Conservation (phyloP, 257 asterid species). For the Primulina eburnea region DNA sequence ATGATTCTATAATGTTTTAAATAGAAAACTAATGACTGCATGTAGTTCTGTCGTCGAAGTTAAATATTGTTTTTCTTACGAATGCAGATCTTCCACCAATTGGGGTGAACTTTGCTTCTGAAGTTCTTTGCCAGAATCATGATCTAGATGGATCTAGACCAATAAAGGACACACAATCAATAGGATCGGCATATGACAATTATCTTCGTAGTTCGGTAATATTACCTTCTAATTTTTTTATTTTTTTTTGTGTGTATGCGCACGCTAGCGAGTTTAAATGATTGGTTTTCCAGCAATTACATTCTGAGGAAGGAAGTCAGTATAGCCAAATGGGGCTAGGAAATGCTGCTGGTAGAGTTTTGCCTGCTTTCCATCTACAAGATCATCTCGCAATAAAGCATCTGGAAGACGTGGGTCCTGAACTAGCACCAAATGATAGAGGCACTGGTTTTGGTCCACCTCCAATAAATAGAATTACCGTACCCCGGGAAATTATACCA, state of each 20-base stretch:
- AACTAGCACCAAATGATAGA: constrained; percentile 37
- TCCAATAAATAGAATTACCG: constrained; percentile 30
- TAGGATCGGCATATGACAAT: constrained; percentile 56
- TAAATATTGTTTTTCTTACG: constrained; percentile 14
- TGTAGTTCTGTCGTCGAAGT: neutral
- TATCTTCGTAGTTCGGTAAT: constrained; percentile 53
- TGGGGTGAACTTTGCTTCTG: constrained; percentile 31
- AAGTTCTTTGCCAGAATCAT: constrained; percentile 18
- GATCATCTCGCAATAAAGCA: constrained; percentile 32
- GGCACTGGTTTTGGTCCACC: constrained; percentile 33
- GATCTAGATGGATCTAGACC: constrained; percentile 23
- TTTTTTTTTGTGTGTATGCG: constrained; percentile 10
- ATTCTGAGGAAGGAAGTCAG: constrained; percentile 39
- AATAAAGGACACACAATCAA: constrained; percentile 38
- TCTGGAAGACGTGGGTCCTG: constrained; percentile 29
- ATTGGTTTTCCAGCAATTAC: constrained; percentile 35
- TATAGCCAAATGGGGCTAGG: constrained; percentile 33
- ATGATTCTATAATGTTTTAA: neutral
- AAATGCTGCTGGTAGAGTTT: constrained; percentile 31
- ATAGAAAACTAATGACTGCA: neutral
- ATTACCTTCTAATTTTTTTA: constrained; percentile 16
- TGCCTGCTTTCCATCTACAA: constrained; percentile 30
- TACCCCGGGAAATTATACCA: constrained; percentile 35
- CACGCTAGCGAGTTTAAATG: neutral
- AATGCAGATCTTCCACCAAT: constrained; percentile 30